A percentile compares a stretch with the other conserved stretches of the same genome.
Conservation (phyloP, 192 early-diverging fungal genomes). For the Backusella liffmaniae region DNA sequence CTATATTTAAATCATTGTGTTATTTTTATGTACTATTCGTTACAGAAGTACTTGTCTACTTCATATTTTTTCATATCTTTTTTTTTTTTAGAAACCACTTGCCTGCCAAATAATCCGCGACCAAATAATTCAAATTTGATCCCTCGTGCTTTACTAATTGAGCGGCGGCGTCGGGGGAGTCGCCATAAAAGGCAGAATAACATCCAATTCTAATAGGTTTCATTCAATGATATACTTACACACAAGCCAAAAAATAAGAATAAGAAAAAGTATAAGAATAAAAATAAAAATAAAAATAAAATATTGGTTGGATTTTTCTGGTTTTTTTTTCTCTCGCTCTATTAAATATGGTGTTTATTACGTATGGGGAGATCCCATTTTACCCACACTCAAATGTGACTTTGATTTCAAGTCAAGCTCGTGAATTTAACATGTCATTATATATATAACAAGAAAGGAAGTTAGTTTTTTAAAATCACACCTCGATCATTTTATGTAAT, state of each 20-base stretch:
- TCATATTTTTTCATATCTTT: neutral
- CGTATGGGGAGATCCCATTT: neutral
- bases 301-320: neutral
- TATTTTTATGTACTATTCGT: neutral
- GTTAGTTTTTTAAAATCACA: neutral
- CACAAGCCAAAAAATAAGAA: neutral
- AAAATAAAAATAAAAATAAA: neutral
- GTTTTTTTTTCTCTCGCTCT: slow-evolving; percentile 6
- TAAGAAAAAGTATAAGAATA: neutral
- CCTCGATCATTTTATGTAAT: neutral
- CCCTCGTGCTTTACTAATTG: slow-evolving; percentile 53
- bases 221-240: neutral
- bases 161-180: slow-evolving; percentile 50
- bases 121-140: slow-evolving; percentile 50
- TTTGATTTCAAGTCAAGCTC: neutral
- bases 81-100: slow-evolving; percentile 11
- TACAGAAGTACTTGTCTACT: neutral
- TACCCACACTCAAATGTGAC: slow-evolving; percentile 3
- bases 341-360: slow-evolving; percentile 7
- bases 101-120: slow-evolving; percentile 68
- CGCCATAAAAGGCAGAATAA: slow-evolving; percentile 57
- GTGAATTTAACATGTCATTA: slow-evolving; percentile 1
- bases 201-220: slow-evolving; percentile 56
- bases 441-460: neutral
- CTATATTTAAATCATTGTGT: slow-evolving; percentile 24